Evolutionary conservation across 192 early-diverging fungal genomes (phyloP).

Genomic region (Linnemannia zychae): DNA sequence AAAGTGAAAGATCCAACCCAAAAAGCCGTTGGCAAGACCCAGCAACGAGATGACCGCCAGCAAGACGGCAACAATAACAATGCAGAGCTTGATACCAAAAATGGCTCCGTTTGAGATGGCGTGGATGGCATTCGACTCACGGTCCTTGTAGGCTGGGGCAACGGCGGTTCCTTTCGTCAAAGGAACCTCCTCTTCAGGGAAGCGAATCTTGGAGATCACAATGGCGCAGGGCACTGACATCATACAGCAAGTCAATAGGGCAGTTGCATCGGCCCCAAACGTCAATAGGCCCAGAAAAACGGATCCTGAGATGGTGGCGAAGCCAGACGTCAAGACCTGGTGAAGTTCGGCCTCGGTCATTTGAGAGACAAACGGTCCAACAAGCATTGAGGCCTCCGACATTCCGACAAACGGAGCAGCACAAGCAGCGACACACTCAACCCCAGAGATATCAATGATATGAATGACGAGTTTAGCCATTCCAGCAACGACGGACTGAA

Average conservation of each 20-base stretch:
- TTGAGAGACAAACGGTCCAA: constrained; percentile 81
- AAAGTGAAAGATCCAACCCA: constrained; percentile 78
- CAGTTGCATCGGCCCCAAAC: constrained; percentile 70
- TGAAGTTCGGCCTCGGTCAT: constrained; percentile 89
- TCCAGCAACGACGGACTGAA: constrained; percentile 83
- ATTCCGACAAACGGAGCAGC: constrained; percentile 89
- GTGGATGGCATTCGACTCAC: constrained; percentile 81
- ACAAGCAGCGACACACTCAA: constrained; percentile 85
- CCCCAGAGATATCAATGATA: constrained; percentile 80
- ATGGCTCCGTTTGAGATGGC: constrained; percentile 86
- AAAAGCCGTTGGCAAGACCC: constrained; percentile 70
- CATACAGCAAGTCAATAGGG: constrained; percentile 83
- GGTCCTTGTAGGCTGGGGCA: constrained; percentile 67
- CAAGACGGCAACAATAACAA: constrained; percentile 80
- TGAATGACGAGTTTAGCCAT: constrained; percentile 71
- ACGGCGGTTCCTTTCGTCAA: constrained; percentile 75
- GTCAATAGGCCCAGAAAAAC: constrained; percentile 78
- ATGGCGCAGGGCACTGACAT: constrained; percentile 90
- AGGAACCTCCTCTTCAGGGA: constrained; percentile 84
- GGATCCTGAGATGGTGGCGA: constrained; percentile 89
- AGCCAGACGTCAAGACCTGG: constrained; percentile 87
- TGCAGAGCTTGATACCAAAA: constrained; percentile 77
- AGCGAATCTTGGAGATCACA: constrained; percentile 84
- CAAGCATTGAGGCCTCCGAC: constrained; percentile 81
- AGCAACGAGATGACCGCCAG: constrained; percentile 80